These are phyloP conservation scores for Penicillium hesseltinei DNA, from an alignment of 2,329 filamentous ascomycete genomes.

Conservation along the genomic window DNA sequence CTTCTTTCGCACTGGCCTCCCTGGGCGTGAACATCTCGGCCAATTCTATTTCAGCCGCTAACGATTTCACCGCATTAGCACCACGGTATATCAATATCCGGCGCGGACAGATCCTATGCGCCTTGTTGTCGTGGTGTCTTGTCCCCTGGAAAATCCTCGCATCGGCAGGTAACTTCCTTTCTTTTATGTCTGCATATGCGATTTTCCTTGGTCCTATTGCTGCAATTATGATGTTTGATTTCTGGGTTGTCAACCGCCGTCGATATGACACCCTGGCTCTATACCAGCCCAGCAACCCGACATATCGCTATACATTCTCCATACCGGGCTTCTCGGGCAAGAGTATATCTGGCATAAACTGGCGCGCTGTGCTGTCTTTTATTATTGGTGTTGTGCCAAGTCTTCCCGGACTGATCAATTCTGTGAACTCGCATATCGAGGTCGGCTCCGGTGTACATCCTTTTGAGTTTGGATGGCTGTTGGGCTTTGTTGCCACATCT, in stretches of 20 bases:
- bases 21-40: constrained; percentile 58
- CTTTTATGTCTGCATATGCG: constrained; percentile 66
- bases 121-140: constrained; percentile 58
- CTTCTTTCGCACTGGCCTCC: constrained; percentile 55
- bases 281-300: constrained; percentile 48
- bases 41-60: constrained; percentile 50
- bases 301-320: constrained; percentile 51
- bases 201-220: constrained; percentile 66
- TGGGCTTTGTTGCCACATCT: constrained; percentile 58
- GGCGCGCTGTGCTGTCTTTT: constrained; percentile 59
- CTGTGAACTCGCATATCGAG: constrained; percentile 38
- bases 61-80: constrained; percentile 57
- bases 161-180: constrained; percentile 58
- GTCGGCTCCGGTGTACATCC: constrained; percentile 53
- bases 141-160: constrained; percentile 66
- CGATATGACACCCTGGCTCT: constrained; percentile 54
- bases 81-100: constrained; percentile 57
- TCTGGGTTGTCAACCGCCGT: constrained; percentile 54
- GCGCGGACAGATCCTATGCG: constrained; percentile 56
- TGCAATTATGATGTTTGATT: constrained; percentile 60
- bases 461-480: constrained; percentile 66
- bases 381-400: constrained; percentile 57
- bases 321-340: constrained; percentile 9
- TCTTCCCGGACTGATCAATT: constrained; percentile 54
- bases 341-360: constrained; percentile 53